Evolutionary conservation across 2,329 filamentous ascomycete genomes (phyloP).

Genomic region (Fusarium stilboides): DNA sequence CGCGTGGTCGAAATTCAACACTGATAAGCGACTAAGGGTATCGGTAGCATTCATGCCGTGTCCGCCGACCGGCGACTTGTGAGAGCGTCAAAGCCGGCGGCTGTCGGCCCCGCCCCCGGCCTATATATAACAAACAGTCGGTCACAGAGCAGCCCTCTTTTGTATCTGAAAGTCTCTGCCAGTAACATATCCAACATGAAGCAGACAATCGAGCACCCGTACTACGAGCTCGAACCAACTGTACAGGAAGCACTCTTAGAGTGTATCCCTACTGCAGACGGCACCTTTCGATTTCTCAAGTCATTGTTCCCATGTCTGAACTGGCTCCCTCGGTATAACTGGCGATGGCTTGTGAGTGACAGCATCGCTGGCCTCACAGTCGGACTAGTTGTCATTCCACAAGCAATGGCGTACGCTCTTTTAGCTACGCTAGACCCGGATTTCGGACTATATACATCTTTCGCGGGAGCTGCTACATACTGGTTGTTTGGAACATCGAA

Average conservation of each 20-base stretch:
- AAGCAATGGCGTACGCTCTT: constrained; percentile 84
- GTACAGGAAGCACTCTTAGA: constrained; percentile 9
- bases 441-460: constrained; percentile 85
- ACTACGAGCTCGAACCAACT: constrained; percentile 15
- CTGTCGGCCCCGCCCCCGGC: constrained; percentile 20
- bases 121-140: constrained; percentile 7
- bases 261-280: constrained; percentile 11
- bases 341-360: constrained; percentile 28
- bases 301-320: constrained; percentile 16
- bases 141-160: constrained; percentile 12
- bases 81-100: constrained; percentile 15
- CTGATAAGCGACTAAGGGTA: constrained; percentile 1
- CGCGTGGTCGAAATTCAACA: not conserved
- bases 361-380: constrained; percentile 51
- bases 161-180: not conserved
- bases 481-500: constrained; percentile 90
- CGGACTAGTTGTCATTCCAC: constrained; percentile 82
- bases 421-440: constrained; percentile 77
- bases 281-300: constrained; percentile 4
- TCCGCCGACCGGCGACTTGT: constrained; percentile 27
- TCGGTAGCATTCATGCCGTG: constrained; percentile 15
- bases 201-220: constrained; percentile 2
- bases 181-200: constrained; percentile 3
- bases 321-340: constrained; percentile 24
- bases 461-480: constrained; percentile 84